Base-by-base conservation (phyloP, 768 basidiomycete species). In the Calocybe indica region DNA sequence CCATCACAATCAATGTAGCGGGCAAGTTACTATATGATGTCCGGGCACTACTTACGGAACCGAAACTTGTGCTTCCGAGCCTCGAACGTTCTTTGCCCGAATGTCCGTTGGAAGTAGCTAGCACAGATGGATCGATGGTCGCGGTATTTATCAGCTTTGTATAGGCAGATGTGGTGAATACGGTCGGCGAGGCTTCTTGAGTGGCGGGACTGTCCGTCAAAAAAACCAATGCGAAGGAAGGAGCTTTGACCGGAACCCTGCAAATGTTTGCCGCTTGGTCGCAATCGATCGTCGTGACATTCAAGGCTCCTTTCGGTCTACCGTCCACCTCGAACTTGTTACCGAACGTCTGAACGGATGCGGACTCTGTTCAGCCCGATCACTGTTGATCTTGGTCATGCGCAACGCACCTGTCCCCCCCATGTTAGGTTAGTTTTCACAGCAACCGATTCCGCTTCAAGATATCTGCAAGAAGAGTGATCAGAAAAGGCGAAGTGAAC, bases 161-260 rank as follows among this genome's bases (percentile, higher is more conserved):
- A n/a, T 67, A 60, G 11, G 73, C 76, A 0, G 81, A 80, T 9
- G 79, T 84, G 7, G 78, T 49, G 58, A 79, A 86, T 13, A 80
- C 82, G 54, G 55, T 53, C 8, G 65, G 67, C 2, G 61, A 46
- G 8, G 62, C 60, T 13, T 57, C 61, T 2, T 63, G 58, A 40
- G 71, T 55, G 3, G 72, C 69, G 22, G 63, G 71, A 28, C 60
- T 49, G 43, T 71, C 63, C 2, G 71, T 75, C 30, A 91, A 66
- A 70, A 88, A 88, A 49, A 92, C 84, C 39, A 92, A 71, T 1
- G 87, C 87, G 51, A 85, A 82, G 34, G 79, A 79, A 0, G 90
- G 88, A 0, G 86, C 84, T 32, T 78, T 75, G 40, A 91, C 78
- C 6, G 71, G 71, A 42, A 91, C 69, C 15, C 63, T 53, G 62